Conservation (phyloP, 805 yeast species). For the Metschnikowia rubicola region DNA sequence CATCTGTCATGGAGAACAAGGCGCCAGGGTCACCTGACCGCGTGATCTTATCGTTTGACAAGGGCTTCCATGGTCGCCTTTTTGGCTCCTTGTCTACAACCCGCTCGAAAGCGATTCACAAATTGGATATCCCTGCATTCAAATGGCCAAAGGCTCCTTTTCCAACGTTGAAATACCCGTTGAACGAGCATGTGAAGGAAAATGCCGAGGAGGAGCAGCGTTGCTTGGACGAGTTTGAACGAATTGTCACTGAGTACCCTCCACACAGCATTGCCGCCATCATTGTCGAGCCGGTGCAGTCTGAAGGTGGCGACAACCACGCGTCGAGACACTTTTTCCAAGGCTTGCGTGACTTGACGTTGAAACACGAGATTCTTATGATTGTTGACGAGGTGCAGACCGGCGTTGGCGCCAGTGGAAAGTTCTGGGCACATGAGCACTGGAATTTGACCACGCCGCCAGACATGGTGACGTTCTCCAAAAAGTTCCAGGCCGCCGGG, state of each 20-base stretch:
- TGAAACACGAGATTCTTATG: slow-evolving; percentile 54
- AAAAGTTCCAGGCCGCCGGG: slow-evolving; percentile 73
- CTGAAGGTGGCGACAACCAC: slow-evolving; percentile 78
- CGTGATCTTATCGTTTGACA: slow-evolving; percentile 51
- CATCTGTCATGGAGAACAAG: slow-evolving; percentile 48
- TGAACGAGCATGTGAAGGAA: slow-evolving; percentile 33
- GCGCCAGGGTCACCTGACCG: slow-evolving; percentile 52
- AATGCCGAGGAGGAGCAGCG: slow-evolving; percentile 47
- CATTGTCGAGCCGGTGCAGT: slow-evolving; percentile 60
- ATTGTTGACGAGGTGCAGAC: slow-evolving; percentile 74
- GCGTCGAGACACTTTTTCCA: slow-evolving; percentile 61
- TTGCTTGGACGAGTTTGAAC: slow-evolving; percentile 45
- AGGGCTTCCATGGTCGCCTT: slow-evolving; percentile 55
- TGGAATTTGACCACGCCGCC: slow-evolving; percentile 60
- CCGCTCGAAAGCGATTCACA: slow-evolving; percentile 54
- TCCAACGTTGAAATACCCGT: slow-evolving; percentile 41
- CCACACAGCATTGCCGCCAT: slow-evolving; percentile 49
- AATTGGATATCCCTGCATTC: slow-evolving; percentile 58
- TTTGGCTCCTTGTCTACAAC: slow-evolving; percentile 56
- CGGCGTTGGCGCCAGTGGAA: slow-evolving; percentile 72
- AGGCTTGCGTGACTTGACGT: slow-evolving; percentile 56
- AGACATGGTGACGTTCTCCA: slow-evolving; percentile 68
- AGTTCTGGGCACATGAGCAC: slow-evolving; percentile 71
- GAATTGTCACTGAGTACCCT: slow-evolving; percentile 28
- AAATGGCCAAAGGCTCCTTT: slow-evolving; percentile 55